A percentile compares a stretch with the other conserved stretches of the same genome.
Evolutionary conservation across 148 eudicot species (phyloP).

Genomic region (Rhododendron griersonianum): DNA sequence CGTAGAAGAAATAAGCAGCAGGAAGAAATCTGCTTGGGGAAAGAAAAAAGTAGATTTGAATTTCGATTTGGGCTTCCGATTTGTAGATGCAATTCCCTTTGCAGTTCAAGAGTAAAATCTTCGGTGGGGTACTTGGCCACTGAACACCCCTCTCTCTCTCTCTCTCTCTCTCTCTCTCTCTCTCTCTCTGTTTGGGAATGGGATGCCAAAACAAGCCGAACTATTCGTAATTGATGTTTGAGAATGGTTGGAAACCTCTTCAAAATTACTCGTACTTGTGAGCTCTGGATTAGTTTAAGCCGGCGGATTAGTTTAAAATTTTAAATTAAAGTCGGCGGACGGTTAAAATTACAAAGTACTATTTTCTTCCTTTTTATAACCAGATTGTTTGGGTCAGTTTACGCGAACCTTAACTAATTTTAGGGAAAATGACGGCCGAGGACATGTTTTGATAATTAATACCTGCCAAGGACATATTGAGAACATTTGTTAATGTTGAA

Average conservation of each 20-base stretch:
- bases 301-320: too few relatives aligned
- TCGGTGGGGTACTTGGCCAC: background rate
- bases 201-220: background rate
- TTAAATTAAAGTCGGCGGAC: too few relatives aligned
- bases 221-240: background rate
- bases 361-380: too few relatives aligned
- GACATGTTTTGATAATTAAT: too few relatives aligned
- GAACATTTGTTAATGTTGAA: too few relatives aligned
- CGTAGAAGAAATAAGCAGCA: background rate
- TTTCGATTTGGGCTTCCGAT: background rate
- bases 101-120: background rate
- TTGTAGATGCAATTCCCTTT: background rate
- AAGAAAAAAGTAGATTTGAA: background rate
- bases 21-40: background rate
- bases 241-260: background rate
- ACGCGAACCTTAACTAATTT: too few relatives aligned
- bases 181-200: background rate
- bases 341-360: too few relatives aligned
- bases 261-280: too few relatives aligned
- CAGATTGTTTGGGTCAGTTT: too few relatives aligned
- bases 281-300: too few relatives aligned
- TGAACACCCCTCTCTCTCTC: background rate
- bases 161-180: background rate
- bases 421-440: too few relatives aligned
- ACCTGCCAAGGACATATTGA: too few relatives aligned